A percentile compares a stretch with the other conserved stretches of the same genome.
Conservation (phyloP, 139 green algal genomes). For the Parachlorella kessleri region DNA sequence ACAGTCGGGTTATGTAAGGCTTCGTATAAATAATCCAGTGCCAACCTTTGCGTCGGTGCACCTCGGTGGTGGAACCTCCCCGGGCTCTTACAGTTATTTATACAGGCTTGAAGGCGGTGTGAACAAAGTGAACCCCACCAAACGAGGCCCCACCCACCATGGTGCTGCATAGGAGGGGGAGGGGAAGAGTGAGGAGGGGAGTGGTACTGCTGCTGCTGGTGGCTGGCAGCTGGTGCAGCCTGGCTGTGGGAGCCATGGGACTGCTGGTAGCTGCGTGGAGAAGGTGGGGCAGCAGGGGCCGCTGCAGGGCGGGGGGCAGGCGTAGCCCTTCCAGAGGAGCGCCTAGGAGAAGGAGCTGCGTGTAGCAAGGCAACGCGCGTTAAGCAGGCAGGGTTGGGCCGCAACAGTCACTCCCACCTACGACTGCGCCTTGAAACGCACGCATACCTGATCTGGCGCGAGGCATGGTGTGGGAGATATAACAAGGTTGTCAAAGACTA, state of each 20-base stretch:
- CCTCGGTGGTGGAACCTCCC: no score
- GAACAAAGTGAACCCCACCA: no score
- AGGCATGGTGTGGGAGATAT: conserved; percentile 9
- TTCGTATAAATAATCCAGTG: no score
- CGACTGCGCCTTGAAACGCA: neutral
- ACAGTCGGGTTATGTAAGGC: no score
- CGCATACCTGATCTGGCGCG: conserved; percentile 4
- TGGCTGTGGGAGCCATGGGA: neutral
- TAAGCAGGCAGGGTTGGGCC: no score
- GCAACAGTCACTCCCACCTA: no score
- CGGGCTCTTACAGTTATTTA: no score
- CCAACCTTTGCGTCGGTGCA: no score
- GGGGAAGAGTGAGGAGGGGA: neutral
- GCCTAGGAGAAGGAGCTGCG: neutral
- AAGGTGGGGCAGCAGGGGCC: neutral
- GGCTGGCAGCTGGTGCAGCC: neutral
- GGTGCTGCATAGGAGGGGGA: conserved; percentile 22
- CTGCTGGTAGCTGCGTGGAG: neutral
- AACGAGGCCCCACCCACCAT: neutral
- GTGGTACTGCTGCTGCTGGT: neutral
- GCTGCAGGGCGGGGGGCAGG: no score
- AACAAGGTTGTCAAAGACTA: no score
- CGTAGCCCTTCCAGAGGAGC: neutral
- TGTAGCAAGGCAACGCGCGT: neutral
- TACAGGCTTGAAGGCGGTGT: no score